Conservation (phyloP, 345 rosid species). For the Brassica juncea region DNA sequence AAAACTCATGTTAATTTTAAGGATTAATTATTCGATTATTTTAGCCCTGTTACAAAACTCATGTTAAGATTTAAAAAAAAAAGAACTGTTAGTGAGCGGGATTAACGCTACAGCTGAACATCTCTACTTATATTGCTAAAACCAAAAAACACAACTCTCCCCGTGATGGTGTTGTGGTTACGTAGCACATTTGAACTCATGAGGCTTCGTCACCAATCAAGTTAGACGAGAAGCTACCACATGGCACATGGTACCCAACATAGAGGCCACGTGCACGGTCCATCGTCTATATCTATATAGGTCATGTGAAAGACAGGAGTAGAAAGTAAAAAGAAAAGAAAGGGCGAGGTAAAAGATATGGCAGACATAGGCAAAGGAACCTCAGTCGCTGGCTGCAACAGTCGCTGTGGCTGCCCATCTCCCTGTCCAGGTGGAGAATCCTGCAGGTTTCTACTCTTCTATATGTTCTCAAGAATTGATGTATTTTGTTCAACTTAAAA, state of each 20-base stretch:
- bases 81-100: too few relatives aligned
- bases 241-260: conserved; percentile 9
- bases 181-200: conserved; percentile 14
- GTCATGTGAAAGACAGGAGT: background rate
- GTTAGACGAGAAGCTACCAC: conserved; percentile 27
- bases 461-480: background rate
- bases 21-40: too few relatives aligned
- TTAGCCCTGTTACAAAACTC: too few relatives aligned
- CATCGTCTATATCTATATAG: conserved; percentile 2
- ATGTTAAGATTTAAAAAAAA: too few relatives aligned
- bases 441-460: conserved; percentile 46
- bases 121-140: too few relatives aligned
- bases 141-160: too few relatives aligned
- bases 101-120: too few relatives aligned
- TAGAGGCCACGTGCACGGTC: conserved; percentile 22
- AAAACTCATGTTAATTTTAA: too few relatives aligned
- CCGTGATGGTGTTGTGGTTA: background rate
- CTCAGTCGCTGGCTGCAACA: conserved; percentile 30
- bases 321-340: background rate
- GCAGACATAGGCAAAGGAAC: conserved; percentile 37
- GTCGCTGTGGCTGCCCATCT: conserved; percentile 47
- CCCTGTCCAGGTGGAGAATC: conserved; percentile 48
- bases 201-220: conserved; percentile 23
- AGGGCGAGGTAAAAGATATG: conserved; percentile 1
- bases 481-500: background rate